Conservation (phyloP, 192 early-diverging fungal genomes). For the Umbelopsis sp. region DNA sequence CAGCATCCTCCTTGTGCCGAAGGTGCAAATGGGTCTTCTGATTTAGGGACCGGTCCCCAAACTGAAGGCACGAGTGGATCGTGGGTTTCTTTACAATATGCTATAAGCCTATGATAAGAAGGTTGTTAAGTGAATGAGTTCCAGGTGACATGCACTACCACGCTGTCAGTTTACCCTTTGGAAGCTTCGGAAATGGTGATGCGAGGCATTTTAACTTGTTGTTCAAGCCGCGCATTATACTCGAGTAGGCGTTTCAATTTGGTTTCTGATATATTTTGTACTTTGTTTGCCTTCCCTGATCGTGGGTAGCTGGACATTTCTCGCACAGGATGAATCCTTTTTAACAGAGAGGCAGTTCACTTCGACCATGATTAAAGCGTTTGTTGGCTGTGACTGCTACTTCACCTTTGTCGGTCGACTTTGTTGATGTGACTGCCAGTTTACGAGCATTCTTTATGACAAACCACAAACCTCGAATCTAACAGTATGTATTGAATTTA, state of each 20-base stretch:
- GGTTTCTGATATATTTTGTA: conserved; percentile 49
- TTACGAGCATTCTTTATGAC: too few relatives aligned
- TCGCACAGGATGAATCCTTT: not conserved
- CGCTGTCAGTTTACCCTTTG: conserved; percentile 6
- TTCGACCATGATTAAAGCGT: too few relatives aligned
- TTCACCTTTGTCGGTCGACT: too few relatives aligned
- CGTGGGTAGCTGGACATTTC: conserved; percentile 18
- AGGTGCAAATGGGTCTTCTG: conserved; percentile 34
- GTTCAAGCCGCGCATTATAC: conserved; percentile 63
- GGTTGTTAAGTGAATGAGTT: conserved; percentile 18
- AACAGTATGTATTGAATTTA: too few relatives aligned
- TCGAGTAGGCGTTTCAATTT: conserved; percentile 66
- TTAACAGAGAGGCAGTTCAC: too few relatives aligned
- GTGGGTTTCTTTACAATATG: conserved; percentile 34
- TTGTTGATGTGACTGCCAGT: too few relatives aligned
- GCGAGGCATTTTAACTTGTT: conserved; percentile 67
- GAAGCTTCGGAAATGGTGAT: conserved; percentile 68
- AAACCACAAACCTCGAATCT: too few relatives aligned
- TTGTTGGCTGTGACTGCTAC: too few relatives aligned
- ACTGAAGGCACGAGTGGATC: conserved; percentile 43
- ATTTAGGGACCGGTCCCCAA: conserved; percentile 40
- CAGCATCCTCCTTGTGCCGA: conserved; percentile 30
- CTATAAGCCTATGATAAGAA: conserved; percentile 33
- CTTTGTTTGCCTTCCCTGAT: conserved; percentile 16
- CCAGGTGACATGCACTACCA: not conserved